Percentiles rank a stretch among this genome's conserved stretches.
These are phyloP conservation scores for Cystofilobasidium bisporidii DNA, from an alignment of 768 basidiomycete genomes.

Conservation along the genomic window DNA sequence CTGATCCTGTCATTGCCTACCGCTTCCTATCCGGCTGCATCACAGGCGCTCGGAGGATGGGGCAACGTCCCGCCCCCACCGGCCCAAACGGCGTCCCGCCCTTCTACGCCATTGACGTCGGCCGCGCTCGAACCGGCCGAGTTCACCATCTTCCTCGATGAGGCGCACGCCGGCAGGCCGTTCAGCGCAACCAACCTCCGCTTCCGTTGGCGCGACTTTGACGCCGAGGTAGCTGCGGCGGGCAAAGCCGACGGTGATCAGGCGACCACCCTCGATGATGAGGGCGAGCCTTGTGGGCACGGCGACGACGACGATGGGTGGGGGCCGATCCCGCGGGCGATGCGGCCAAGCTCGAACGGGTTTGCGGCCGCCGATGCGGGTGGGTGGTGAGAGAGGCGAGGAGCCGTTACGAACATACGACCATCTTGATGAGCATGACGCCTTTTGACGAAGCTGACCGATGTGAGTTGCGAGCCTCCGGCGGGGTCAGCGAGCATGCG, in stretches of 20 bases:
- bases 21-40: too few species aligned
- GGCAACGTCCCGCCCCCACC: conserved; percentile 15
- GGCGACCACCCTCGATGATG: too few species aligned
- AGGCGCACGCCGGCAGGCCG: not conserved
- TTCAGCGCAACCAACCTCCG: not conserved
- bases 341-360: not conserved
- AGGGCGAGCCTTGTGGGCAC: not conserved
- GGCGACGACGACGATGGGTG: conserved; percentile 1
- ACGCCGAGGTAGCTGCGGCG: not conserved
- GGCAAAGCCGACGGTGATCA: not conserved
- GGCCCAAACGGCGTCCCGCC: not conserved
- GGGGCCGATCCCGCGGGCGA: not conserved
- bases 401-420: not conserved
- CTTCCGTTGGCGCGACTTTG: not conserved
- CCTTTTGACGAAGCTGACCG: too few species aligned
- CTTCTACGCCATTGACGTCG: not conserved
- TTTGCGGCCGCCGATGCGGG: not conserved
- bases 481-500: too few species aligned
- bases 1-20: too few species aligned
- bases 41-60: conserved; percentile 23
- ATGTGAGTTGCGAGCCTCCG: too few species aligned
- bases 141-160: not conserved
- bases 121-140: not conserved
- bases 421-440: too few species aligned
- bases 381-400: not conserved